Base-by-base conservation (phyloP, 129 eudicot species). In the Calendula officinalis region DNA sequence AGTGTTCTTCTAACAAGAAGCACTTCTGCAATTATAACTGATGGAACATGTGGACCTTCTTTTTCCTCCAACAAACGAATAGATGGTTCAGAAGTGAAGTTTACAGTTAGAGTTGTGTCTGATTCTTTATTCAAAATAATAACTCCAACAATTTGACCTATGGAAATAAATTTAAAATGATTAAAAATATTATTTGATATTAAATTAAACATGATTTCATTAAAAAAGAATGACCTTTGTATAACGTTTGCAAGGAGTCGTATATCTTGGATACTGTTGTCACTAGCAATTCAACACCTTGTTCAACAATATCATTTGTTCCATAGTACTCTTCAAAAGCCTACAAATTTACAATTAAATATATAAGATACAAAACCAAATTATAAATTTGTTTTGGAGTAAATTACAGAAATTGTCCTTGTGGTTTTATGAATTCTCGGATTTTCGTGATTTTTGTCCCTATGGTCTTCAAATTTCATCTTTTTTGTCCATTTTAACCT, bases 121-220 rank as follows among this genome's bases (percentile, higher is more conserved):
- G 75, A 66, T 46, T 70, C 81, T 66, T 77, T 37, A 44, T 69
- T 70, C 50, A 69, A 77, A 49, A 79, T 17, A 45, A 88, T 66
- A 61, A 83, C 84, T 62, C 91, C 96, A 59, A 88, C 98, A 65
- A 88, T 67, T 81, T 83, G 64, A 56, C 95, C 98, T 92, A 84
- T 60, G 63, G 32, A n/a, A 32, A 9, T 1, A 13, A 22, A 22
- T 22, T 22, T 0, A 22, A 22, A 22, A 22, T 22, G 30, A 22
- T 22, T 22, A 22, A 22, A 22, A 22, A 22, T 22, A 22, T 22
- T 22, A 22, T 22, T 22, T 22, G 30, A 22, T 22, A 22, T 0
- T 22, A n/a, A n/a, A 22, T 22, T 22, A 22, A 22, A 22, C 30
- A 22, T 22, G 30, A 22, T 22, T 22, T 22, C 2, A 22, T 22